Percentiles rank a stretch among this genome's conserved stretches.
Conservation (phyloP, 164 flowering plant species). For the Akebia trifoliata region DNA sequence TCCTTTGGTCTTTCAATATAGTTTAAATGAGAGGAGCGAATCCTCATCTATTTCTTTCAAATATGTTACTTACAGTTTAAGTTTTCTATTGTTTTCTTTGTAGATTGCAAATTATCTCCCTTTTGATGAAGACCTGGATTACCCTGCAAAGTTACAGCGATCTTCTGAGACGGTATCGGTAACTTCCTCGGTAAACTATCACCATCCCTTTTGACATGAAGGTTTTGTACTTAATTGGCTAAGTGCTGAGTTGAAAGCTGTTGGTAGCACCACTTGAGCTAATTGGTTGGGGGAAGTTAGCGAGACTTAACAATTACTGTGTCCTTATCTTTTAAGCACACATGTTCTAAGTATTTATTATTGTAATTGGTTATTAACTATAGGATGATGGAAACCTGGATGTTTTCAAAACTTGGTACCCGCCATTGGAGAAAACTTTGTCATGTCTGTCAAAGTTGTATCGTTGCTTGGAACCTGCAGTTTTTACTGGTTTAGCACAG, state of each 20-base stretch:
- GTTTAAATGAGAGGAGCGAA: background rate
- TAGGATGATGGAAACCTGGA: slow-evolving; percentile 65
- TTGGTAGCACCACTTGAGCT: too few species aligned
- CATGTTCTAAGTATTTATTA: too few species aligned
- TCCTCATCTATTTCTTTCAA: too few species aligned
- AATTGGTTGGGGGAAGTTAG: too few species aligned
- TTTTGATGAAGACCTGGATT: slow-evolving; percentile 78
- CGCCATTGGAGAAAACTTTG: slow-evolving; percentile 91
- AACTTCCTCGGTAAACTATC: slow-evolving; percentile 43
- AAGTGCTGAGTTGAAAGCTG: background rate
- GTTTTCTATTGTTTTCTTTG: slow-evolving; percentile 16
- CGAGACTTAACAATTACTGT: background rate
- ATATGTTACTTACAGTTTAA: background rate
- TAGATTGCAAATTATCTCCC: slow-evolving; percentile 93
- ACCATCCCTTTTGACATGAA: background rate
- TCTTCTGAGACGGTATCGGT: slow-evolving; percentile 44
- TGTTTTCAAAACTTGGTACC: slow-evolving; percentile 82
- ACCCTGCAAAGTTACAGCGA: slow-evolving; percentile 86
- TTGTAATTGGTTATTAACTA: slow-evolving; percentile 6
- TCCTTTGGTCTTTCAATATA: background rate
- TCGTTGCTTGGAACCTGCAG: slow-evolving; percentile 74
- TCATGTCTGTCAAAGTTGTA: slow-evolving; percentile 87
- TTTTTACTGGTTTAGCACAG: slow-evolving; percentile 99
- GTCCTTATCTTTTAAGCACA: background rate
- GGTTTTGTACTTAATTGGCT: background rate